Evolutionary conservation across 352 stramenopile species (phyloP).

Genomic region (Phytophthora meadii): DNA sequence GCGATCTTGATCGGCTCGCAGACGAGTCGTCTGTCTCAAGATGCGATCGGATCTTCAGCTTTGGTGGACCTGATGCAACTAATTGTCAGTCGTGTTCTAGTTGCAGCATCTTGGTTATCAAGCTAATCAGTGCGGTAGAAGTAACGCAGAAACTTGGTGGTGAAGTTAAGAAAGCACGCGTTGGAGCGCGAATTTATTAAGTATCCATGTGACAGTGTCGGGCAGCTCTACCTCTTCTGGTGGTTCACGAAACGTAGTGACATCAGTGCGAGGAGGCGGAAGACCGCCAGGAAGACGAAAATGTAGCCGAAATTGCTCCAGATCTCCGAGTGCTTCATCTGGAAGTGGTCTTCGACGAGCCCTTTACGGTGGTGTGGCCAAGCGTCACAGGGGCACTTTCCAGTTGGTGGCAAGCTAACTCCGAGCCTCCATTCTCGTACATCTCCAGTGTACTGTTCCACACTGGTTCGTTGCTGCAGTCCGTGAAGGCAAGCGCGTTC

Average conservation of each 20-base stretch:
- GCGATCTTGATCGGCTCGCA: slow-evolving; percentile 1
- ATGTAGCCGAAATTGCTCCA: slow-evolving; percentile 37
- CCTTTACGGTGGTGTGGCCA: slow-evolving; percentile 29
- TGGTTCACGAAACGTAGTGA: slow-evolving; percentile 35
- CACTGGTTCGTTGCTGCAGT: slow-evolving; percentile 7
- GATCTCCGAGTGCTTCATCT: slow-evolving; percentile 34
- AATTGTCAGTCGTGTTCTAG: background rate
- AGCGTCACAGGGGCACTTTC: slow-evolving; percentile 6
- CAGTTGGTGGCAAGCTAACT: slow-evolving; percentile 14
- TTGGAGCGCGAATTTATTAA: background rate
- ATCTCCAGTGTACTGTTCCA: slow-evolving; percentile 2
- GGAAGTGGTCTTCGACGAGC: slow-evolving; percentile 34
- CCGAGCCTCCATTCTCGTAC: slow-evolving; percentile 4
- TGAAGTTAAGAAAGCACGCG: background rate
- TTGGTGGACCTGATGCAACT: background rate
- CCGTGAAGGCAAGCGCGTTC: slow-evolving; percentile 15
- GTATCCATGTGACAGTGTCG: background rate
- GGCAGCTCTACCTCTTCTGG: slow-evolving; percentile 5
- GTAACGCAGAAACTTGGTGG: background rate
- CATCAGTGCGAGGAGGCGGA: slow-evolving; percentile 20
- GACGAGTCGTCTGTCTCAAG: slow-evolving; percentile 5
- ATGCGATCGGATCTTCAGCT: slow-evolving; percentile 15
- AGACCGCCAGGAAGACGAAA: slow-evolving; percentile 31
- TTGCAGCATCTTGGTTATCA: background rate
- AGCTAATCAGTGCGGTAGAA: too few species aligned